Percentiles rank a stretch among this genome's conserved stretches.
Evolutionary conservation across 208 protist species (phyloP).

Genomic region (Crithidia acanthocephali): DNA sequence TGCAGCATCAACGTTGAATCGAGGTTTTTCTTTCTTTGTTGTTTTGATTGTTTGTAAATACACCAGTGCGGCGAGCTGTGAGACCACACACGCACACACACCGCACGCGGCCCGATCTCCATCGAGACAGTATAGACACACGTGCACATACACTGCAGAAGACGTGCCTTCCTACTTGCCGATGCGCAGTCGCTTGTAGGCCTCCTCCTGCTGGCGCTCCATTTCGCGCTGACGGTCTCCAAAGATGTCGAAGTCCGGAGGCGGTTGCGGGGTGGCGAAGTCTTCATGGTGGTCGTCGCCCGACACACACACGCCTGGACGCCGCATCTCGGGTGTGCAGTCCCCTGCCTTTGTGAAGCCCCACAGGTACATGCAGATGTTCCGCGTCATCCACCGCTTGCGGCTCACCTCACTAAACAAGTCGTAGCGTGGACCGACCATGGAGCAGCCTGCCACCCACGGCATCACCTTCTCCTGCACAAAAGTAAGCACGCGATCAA

Average conservation of each 20-base stretch:
- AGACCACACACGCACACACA: not conserved
- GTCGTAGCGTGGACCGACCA: constrained; percentile 73
- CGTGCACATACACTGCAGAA: not conserved
- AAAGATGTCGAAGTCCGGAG: constrained; percentile 83
- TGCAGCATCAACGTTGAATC: too few species aligned
- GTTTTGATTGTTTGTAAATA: constrained; percentile 4
- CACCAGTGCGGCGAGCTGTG: not conserved
- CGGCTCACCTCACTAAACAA: constrained; percentile 65
- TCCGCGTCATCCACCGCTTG: constrained; percentile 68
- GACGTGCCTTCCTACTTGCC: constrained; percentile 13
- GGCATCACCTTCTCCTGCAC: constrained; percentile 66
- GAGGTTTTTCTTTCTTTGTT: not conserved
- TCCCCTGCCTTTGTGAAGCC: constrained; percentile 57
- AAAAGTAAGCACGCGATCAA: constrained; percentile 47
- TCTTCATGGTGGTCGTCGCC: constrained; percentile 75
- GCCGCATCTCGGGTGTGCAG: constrained; percentile 77
- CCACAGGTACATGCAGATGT: constrained; percentile 81
- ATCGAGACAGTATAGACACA: not conserved
- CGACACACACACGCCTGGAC: constrained; percentile 69
- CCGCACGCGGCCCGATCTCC: not conserved
- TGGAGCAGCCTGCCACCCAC: constrained; percentile 79
- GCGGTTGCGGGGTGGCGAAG: constrained; percentile 55
- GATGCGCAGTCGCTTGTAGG: constrained; percentile 26
- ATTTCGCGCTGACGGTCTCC: constrained; percentile 67
- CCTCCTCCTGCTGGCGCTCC: constrained; percentile 30